phyloP scores from a whole-genome alignment of 306 rosid genomes.

The Prosopis cineraria region DNA sequence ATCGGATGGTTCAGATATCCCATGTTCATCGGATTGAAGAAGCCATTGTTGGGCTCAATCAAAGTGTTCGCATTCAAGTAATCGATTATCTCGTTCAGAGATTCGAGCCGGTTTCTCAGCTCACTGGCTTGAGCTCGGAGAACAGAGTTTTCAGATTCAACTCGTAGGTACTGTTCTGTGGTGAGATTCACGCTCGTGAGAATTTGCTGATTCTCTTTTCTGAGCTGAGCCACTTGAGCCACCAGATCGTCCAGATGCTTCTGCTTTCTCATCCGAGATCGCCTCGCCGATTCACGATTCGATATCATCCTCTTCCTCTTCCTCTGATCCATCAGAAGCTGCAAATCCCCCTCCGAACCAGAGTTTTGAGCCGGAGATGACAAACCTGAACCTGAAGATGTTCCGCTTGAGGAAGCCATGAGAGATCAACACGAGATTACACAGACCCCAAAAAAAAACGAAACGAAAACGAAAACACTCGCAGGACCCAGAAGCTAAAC shows the following conservation, averaged over 20 bases:
- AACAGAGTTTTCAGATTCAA: conserved; percentile 81
- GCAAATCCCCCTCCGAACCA: conserved; percentile 70
- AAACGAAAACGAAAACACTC: conserved; percentile 9
- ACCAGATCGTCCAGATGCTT: conserved; percentile 87
- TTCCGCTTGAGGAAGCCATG: conserved; percentile 71
- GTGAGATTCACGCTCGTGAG: conserved; percentile 58
- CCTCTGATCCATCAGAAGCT: conserved; percentile 69
- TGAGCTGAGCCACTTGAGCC: conserved; percentile 59
- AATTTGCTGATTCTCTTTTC: conserved; percentile 77
- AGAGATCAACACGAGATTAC: conserved; percentile 13
- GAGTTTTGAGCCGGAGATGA: conserved; percentile 60
- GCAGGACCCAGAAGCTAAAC: conserved; percentile 44
- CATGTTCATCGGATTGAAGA: conserved; percentile 52
- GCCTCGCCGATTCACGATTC: conserved; percentile 86
- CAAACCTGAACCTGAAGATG: conserved; percentile 51
- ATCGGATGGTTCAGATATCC: conserved; percentile 67
- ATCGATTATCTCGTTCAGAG: conserved; percentile 61
- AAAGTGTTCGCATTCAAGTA: conserved; percentile 43
- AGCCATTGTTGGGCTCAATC: conserved; percentile 43
- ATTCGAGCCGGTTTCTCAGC: conserved; percentile 61
- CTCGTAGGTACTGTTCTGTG: conserved; percentile 54
- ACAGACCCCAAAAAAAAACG: background rate
- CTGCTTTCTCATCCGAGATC: conserved; percentile 93
- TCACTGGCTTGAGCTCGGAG: conserved; percentile 78
- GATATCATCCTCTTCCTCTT: conserved; percentile 96